Conservation (phyloP, 352 stramenopile species). For the Pythium vanterpoolii region DNA sequence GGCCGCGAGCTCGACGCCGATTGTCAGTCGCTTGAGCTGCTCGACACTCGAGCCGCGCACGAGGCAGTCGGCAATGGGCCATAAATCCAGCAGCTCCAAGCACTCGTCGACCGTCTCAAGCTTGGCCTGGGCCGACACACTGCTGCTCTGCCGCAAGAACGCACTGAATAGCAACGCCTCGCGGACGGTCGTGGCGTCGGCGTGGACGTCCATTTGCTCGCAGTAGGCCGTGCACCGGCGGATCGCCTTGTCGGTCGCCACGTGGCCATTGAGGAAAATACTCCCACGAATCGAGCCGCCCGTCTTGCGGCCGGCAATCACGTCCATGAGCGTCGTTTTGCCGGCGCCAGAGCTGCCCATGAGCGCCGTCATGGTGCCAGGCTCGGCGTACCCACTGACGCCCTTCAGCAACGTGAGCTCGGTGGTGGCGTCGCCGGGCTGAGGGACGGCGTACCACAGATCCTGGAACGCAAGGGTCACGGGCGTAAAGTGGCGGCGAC, state of each 20-base stretch:
- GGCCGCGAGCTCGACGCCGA: slow-evolving; percentile 84
- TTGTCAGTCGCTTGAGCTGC: slow-evolving; percentile 40
- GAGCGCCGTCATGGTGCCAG: slow-evolving; percentile 55
- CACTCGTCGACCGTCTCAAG: slow-evolving; percentile 29
- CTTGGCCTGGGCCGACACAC: slow-evolving; percentile 22
- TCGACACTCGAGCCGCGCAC: slow-evolving; percentile 29
- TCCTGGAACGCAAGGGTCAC: slow-evolving; percentile 30
- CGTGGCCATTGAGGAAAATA: slow-evolving; percentile 35
- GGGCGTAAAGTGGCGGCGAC: slow-evolving; percentile 28
- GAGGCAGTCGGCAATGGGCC: slow-evolving; percentile 21
- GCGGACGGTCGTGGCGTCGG: slow-evolving; percentile 72
- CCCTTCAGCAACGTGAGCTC: slow-evolving; percentile 35
- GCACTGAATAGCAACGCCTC: slow-evolving; percentile 85
- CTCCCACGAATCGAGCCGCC: slow-evolving; percentile 38
- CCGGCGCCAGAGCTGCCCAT: slow-evolving; percentile 66
- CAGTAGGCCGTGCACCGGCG: slow-evolving; percentile 27
- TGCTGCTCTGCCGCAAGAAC: slow-evolving; percentile 41
- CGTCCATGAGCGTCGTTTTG: slow-evolving; percentile 69
- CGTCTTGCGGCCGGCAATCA: slow-evolving; percentile 67
- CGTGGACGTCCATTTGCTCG: slow-evolving; percentile 33
- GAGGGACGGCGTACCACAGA: slow-evolving; percentile 28
- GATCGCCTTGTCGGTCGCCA: slow-evolving; percentile 22
- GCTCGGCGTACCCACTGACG: slow-evolving; percentile 25
- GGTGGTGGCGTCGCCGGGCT: slow-evolving; percentile 23
- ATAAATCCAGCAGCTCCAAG: slow-evolving; percentile 31